Evolutionary conservation across 2,329 filamentous ascomycete genomes (phyloP), one percentile per base, ranked within the genome.

Genomic region (Tolypocladium tropicale): DNA sequence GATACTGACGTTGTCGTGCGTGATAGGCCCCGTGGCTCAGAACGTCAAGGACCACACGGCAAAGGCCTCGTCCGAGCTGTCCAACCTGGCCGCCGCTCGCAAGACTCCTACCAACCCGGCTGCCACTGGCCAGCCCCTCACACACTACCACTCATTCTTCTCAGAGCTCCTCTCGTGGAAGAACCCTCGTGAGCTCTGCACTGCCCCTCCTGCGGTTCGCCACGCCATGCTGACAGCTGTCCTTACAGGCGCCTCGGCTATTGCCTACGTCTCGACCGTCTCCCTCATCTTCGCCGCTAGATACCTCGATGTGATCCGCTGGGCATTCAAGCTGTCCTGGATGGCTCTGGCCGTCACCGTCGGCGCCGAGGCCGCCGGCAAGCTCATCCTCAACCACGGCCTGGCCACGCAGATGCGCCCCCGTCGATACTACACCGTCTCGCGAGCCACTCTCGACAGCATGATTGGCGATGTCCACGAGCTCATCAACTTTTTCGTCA

Each of bases 131-230:
- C 82, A 86, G 70, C 79, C 79, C 53, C 71, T 86, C 66, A 86
- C 83, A 57, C 82, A 86, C 71, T 88, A 87, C 69, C 84, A 88
- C 74, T 87, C 83, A 18, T 82, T 87, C 72, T 88, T 88, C 72
- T 80, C 79, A 53, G 82, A 85, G 69, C 77, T 88, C 56, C 75
- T 88, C 59, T 86, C 84, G 62, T 88, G 85, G 83, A 78, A 85
- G 67, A 84, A 85, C 68, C 83, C 83, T 67, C 80, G 83, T 84
- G 76, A 67, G 80, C 59, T 46, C 30, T 50, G 53, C 25, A 54
- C 51, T 46, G 34, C 16, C 6, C 33, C 53, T 41, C 55, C 39
- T 34, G 39, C 36, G 12, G 4, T 28, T 16, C 16, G n/a, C n/a
- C n/a, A n/a, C 18, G 23, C 48, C n/a, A 50, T 57, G 55, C 56